Conservation (phyloP, 139 green algal species). For the Picochlorum sp. region DNA sequence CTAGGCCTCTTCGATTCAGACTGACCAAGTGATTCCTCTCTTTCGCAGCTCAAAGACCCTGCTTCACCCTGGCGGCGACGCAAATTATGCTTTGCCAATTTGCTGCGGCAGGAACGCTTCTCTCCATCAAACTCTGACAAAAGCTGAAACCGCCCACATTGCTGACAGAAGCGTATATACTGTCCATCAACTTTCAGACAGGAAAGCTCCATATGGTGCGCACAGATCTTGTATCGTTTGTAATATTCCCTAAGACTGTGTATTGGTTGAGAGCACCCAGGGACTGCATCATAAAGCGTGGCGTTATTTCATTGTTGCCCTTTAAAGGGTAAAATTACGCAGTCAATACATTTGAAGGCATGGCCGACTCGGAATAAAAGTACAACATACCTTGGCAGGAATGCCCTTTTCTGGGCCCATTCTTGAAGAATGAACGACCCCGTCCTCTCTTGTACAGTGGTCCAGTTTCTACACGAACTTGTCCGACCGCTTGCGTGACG, state of each 20-base stretch:
- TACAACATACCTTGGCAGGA: constrained; percentile 1
- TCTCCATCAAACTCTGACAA: constrained; percentile 35
- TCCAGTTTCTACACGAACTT: not conserved
- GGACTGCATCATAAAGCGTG: constrained; percentile 10
- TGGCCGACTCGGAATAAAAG: not conserved
- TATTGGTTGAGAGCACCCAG: constrained; percentile 15
- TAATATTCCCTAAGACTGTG: constrained; percentile 32
- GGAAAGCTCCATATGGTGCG: constrained; percentile 51
- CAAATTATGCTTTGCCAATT: constrained; percentile 54
- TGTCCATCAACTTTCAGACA: constrained; percentile 26
- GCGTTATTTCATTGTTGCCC: no score
- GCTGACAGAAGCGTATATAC: constrained; percentile 29
- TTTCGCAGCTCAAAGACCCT: not conserved
- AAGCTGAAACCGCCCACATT: constrained; percentile 23
- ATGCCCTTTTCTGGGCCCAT: not conserved
- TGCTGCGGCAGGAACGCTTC: constrained; percentile 21
- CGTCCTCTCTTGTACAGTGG: constrained; percentile 7
- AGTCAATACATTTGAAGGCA: not conserved
- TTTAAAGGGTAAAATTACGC: no score
- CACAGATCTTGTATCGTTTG: constrained; percentile 51
- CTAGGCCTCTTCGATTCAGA: no score
- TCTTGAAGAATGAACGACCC: constrained; percentile 15
- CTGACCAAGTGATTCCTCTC: no score
- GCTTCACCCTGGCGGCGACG: constrained; percentile 27
- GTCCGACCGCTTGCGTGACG: not conserved